phyloP scores from a whole-genome alignment of 208 protist species.

The Crithidia expoeki region DNA sequence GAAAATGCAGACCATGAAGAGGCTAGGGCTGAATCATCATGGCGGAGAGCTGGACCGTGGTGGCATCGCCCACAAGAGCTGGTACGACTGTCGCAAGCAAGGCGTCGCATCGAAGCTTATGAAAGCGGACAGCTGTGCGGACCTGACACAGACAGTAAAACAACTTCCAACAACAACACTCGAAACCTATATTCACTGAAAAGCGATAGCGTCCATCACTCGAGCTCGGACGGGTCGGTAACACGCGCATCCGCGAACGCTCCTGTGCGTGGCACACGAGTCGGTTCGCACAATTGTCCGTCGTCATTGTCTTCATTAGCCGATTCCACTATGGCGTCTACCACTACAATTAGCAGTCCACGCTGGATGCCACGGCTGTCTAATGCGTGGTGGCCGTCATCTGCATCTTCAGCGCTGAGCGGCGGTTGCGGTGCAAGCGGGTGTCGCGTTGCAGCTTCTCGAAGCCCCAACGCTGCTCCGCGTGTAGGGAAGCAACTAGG shows the following conservation, averaged over 20 bases:
- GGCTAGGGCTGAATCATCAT: not conserved
- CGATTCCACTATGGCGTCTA: not conserved
- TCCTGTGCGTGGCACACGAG: conserved; percentile 4
- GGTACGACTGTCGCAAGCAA: conserved; percentile 33
- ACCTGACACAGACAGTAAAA: not conserved
- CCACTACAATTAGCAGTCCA: too few relatives aligned
- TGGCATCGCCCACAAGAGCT: conserved; percentile 36
- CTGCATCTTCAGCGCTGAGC: not conserved
- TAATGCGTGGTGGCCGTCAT: conserved; percentile 28
- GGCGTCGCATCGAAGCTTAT: conserved; percentile 15
- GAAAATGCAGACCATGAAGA: conserved; percentile 5
- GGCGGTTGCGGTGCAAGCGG: not conserved
- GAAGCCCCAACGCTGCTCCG: not conserved
- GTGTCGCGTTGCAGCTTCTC: not conserved
- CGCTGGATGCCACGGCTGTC: conserved; percentile 28
- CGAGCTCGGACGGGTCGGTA: not conserved
- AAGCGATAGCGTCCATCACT: not conserved
- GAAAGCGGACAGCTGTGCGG: conserved; percentile 11
- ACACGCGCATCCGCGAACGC: not conserved
- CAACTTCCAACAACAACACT: not conserved
- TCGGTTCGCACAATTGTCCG: not conserved
- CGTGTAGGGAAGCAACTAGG: conserved; percentile 19
- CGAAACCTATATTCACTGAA: too few relatives aligned
- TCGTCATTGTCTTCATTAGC: not conserved
- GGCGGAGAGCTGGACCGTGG: conserved; percentile 12